A percentile compares a stretch with the other conserved stretches of the same genome.
Evolutionary conservation across 1,284 basidiomycete species (phyloP).

Genomic region (Lentinula novae-zelandiae): DNA sequence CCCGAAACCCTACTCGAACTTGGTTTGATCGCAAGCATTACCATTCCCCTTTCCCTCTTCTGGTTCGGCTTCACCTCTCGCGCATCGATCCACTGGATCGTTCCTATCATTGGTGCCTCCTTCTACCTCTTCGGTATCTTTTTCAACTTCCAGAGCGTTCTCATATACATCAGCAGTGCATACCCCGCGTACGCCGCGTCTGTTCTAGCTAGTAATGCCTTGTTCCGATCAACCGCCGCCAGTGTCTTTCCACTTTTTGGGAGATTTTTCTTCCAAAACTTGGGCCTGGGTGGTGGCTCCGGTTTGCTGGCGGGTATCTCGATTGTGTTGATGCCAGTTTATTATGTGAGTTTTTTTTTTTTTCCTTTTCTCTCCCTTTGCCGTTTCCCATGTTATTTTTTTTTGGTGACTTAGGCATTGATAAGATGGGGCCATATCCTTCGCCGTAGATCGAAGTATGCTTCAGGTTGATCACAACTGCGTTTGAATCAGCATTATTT

Average conservation of each 20-base stretch:
- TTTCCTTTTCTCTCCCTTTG: constrained; percentile 26
- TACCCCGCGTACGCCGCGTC: constrained; percentile 33
- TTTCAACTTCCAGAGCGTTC: constrained; percentile 29
- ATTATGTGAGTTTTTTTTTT: constrained; percentile 7
- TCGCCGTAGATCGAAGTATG: constrained; percentile 3
- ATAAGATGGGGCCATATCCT: constrained; percentile 3
- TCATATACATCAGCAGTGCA: constrained; percentile 30
- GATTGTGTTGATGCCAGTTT: constrained; percentile 25
- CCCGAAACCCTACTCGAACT: constrained; percentile 21
- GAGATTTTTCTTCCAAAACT: constrained; percentile 26
- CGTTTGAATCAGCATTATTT: too few species aligned
- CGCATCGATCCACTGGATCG: constrained; percentile 27
- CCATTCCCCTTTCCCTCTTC: constrained; percentile 38
- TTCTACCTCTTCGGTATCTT: constrained; percentile 25
- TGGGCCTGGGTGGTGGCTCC: constrained; percentile 24
- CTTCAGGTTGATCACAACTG: background rate
- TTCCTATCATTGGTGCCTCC: constrained; percentile 22
- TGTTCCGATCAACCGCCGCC: constrained; percentile 32
- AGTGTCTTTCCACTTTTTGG: constrained; percentile 36
- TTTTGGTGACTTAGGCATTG: background rate
- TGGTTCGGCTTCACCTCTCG: constrained; percentile 40
- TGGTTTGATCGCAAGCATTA: constrained; percentile 34
- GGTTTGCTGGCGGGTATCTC: constrained; percentile 29
- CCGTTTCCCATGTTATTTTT: background rate
- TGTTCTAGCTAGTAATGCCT: constrained; percentile 35